These are phyloP conservation scores for Fusarium penzigii DNA, from an alignment of 2,329 filamentous ascomycete species.

Conservation along the genomic window DNA sequence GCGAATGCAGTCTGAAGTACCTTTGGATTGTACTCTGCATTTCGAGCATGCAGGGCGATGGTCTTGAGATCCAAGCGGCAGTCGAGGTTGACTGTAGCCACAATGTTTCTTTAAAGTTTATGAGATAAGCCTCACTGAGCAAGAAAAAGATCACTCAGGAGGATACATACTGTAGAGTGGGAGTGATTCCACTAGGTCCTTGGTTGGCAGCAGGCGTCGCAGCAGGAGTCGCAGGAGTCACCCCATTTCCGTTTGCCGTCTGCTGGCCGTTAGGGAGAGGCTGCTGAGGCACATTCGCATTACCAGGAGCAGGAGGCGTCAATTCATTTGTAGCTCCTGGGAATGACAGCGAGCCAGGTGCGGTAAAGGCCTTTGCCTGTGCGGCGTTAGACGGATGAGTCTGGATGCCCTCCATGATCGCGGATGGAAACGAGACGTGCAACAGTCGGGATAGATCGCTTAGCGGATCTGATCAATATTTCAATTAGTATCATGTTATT, in stretches of 20 bases:
- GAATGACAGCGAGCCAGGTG: constrained; percentile 88
- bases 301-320: constrained; percentile 71
- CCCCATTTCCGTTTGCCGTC: constrained; percentile 70
- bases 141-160: constrained; percentile 34
- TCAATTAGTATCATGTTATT: constrained; percentile 27
- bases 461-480: constrained; percentile 36
- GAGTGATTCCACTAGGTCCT: constrained; percentile 85
- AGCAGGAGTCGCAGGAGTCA: constrained; percentile 86
- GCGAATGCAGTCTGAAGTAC: constrained; percentile 53
- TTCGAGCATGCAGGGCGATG: constrained; percentile 95
- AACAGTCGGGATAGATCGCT: constrained; percentile 22
- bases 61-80: constrained; percentile 98
- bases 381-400: constrained; percentile 89
- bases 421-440: constrained; percentile 23
- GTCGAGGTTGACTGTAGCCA: constrained; percentile 97
- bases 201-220: constrained; percentile 84
- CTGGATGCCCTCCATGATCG: constrained; percentile 82
- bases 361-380: constrained; percentile 95
- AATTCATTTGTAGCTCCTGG: constrained; percentile 81
- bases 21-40: constrained; percentile 98
- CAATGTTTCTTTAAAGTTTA: constrained; percentile 79
- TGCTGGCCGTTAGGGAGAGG: constrained; percentile 50
- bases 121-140: constrained; percentile 55
- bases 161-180: constrained; percentile 93
- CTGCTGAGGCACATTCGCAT: constrained; percentile 55